Conservation (phyloP, 225 moss, liverwort and hornwort species). For the Polytrichum commune region DNA sequence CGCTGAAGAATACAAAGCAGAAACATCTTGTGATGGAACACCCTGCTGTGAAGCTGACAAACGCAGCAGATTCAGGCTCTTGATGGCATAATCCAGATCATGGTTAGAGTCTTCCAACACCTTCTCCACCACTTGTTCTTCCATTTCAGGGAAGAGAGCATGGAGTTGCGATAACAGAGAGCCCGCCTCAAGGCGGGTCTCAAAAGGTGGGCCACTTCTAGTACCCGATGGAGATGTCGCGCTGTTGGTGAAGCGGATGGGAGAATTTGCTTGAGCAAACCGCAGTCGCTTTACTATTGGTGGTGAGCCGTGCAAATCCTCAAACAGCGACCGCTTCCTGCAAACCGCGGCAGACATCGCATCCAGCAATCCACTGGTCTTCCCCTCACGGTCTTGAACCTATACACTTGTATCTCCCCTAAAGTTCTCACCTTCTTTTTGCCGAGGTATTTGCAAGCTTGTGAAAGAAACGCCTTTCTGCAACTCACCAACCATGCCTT, state of each 20-base stretch:
- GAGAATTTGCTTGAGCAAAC: conserved; percentile 72
- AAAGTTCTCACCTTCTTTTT: conserved; percentile 11
- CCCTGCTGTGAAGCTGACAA: conserved; percentile 45
- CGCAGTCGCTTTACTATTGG: conserved; percentile 91
- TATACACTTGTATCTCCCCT: conserved; percentile 4
- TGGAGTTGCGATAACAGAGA: conserved; percentile 34
- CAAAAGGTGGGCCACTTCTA: conserved; percentile 61
- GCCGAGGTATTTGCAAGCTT: conserved; percentile 5
- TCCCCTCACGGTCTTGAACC: conserved; percentile 36
- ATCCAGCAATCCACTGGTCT: conserved; percentile 60
- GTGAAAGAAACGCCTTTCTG: background rate
- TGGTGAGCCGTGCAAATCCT: conserved; percentile 93
- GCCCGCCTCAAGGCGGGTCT: conserved; percentile 75
- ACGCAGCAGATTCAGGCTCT: conserved; percentile 68
- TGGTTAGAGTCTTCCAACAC: conserved; percentile 65
- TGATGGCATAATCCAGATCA: conserved; percentile 74
- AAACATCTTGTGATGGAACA: conserved; percentile 19
- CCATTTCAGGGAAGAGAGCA: conserved; percentile 45
- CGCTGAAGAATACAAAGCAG: background rate
- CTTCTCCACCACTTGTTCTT: conserved; percentile 65
- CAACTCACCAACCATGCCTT: conserved; percentile 37
- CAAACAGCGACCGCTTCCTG: conserved; percentile 99
- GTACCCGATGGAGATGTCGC: conserved; percentile 40
- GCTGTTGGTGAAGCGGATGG: conserved; percentile 62
- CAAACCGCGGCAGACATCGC: conserved; percentile 99